Conservation (phyloP, 129 eudicot genomes). For the Chrysanthemum makinoi region DNA sequence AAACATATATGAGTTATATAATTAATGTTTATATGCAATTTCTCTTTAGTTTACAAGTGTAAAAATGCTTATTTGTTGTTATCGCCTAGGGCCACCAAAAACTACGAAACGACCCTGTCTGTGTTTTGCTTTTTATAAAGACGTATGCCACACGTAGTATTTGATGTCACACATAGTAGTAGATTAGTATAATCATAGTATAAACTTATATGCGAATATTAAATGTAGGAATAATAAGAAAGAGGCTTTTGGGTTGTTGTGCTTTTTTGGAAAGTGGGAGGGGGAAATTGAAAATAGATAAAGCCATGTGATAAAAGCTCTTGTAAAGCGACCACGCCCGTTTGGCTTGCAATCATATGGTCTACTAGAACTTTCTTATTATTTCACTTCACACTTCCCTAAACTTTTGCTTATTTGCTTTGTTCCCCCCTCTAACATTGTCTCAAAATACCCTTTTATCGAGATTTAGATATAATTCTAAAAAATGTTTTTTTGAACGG, state of each 20-base stretch:
- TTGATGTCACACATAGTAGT: constrained; percentile 3
- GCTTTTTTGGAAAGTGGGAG: constrained; percentile 35
- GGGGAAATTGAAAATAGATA: constrained; percentile 34
- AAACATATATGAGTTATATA: too few relatives aligned
- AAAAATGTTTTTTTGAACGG: neutral
- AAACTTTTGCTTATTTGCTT: constrained; percentile 32
- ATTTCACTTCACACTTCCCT: constrained; percentile 43
- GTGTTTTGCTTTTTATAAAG: neutral
- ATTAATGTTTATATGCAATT: too few relatives aligned
- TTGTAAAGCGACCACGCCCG: constrained; percentile 90
- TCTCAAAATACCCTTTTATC: constrained; percentile 17
- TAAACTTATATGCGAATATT: constrained; percentile 10
- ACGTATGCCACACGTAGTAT: constrained; percentile 17
- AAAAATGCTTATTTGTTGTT: too few relatives aligned
- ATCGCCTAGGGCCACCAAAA: too few relatives aligned
- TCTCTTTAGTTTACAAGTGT: too few relatives aligned
- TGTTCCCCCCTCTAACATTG: constrained; percentile 23
- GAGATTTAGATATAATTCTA: constrained; percentile 2
- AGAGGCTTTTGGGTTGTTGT: constrained; percentile 33
- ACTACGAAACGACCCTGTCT: too few relatives aligned
- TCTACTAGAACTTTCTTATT: constrained; percentile 70
- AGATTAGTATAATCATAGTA: constrained; percentile 14
- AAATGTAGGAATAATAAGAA: constrained; percentile 22
- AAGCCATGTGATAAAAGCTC: constrained; percentile 75
- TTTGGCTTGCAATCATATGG: constrained; percentile 76